phyloP scores from a whole-genome alignment of 2,329 filamentous ascomycete species.

The Fusarium sacchari region DNA sequence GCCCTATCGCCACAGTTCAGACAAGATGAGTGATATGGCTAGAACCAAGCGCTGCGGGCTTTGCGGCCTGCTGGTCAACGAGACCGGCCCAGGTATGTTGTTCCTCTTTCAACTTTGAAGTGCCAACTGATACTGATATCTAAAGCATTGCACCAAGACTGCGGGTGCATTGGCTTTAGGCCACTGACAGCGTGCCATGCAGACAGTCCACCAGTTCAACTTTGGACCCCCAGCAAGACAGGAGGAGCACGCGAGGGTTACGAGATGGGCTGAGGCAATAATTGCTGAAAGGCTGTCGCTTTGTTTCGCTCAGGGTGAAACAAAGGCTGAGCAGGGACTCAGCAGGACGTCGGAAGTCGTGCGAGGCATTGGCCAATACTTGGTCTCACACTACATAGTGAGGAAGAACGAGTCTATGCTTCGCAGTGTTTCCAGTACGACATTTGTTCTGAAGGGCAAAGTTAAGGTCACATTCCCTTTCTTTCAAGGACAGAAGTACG shows the following conservation, averaged over 20 bases:
- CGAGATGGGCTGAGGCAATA: background rate
- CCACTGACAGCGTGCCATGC: too few species aligned
- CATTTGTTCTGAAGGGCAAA: background rate
- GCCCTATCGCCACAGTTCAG: background rate
- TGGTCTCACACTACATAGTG: background rate
- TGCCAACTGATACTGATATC: background rate
- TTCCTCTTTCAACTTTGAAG: background rate
- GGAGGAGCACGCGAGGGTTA: too few species aligned
- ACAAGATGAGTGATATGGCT: background rate
- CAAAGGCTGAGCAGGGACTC: background rate
- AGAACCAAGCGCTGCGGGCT: background rate
- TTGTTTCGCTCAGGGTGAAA: background rate
- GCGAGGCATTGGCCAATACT: background rate
- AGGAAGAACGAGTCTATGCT: background rate
- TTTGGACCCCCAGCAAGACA: too few species aligned
- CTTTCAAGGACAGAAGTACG: background rate
- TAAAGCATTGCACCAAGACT: background rate
- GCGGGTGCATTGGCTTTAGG: too few species aligned
- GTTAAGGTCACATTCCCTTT: background rate
- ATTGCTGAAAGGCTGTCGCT: background rate
- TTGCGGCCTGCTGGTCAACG: background rate
- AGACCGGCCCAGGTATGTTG: background rate
- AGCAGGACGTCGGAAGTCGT: background rate
- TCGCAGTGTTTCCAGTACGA: background rate
- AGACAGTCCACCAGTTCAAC: too few species aligned